A percentile compares a stretch with the other conserved stretches of the same genome.
Conservation (phyloP, 495 filamentous ascomycete species). For the Rusavskia elegans region DNA sequence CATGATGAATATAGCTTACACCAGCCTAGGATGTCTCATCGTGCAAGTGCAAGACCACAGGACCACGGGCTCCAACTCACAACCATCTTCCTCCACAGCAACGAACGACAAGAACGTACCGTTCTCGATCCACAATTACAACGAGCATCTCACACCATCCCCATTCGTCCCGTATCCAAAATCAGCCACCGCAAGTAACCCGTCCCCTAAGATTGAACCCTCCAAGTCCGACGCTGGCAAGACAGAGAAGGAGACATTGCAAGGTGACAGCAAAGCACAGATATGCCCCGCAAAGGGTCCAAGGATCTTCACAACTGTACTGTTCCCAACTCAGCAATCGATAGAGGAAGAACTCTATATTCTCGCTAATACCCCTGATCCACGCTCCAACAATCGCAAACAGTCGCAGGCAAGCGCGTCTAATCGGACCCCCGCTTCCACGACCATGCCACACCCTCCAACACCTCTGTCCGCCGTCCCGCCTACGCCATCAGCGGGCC, state of each 20-base stretch:
- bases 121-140: slow-evolving; percentile 85
- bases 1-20: neutral
- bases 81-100: slow-evolving; percentile 25
- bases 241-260: slow-evolving; percentile 33
- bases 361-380: slow-evolving; percentile 54
- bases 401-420: slow-evolving; percentile 23
- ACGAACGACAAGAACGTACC: slow-evolving; percentile 47
- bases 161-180: slow-evolving; percentile 66
- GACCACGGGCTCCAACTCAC: slow-evolving; percentile 43
- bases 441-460: slow-evolving; percentile 41
- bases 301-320: slow-evolving; percentile 59
- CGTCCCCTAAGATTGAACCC: slow-evolving; percentile 22
- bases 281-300: slow-evolving; percentile 35
- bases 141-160: slow-evolving; percentile 72
- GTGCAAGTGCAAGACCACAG: slow-evolving; percentile 81
- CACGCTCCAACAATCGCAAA: slow-evolving; percentile 26
- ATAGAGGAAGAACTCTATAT: slow-evolving; percentile 58
- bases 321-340: slow-evolving; percentile 68
- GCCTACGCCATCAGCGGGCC: slow-evolving; percentile 34
- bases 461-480: slow-evolving; percentile 49
- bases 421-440: slow-evolving; percentile 32
- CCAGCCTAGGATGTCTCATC: slow-evolving; percentile 61
- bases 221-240: slow-evolving; percentile 15
- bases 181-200: slow-evolving; percentile 17
- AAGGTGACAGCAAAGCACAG: slow-evolving; percentile 23